Evolutionary conservation across 2,329 filamentous ascomycete species (phyloP), one percentile per base, ranked within the genome.

Genomic region (Fusarium staphyleae): DNA sequence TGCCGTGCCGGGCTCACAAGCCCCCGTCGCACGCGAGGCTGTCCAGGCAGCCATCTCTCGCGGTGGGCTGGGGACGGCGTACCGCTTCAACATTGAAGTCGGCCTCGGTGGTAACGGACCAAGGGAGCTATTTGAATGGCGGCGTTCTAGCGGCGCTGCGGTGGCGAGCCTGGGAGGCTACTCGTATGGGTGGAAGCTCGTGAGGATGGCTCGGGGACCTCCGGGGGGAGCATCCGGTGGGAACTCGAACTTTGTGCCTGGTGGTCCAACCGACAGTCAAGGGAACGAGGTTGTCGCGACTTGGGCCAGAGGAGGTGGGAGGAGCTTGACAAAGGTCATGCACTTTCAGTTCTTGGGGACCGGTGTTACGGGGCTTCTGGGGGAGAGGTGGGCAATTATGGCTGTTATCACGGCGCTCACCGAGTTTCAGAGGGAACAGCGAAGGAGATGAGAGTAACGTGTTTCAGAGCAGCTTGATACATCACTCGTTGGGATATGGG

Each of bases 381-480:
- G 65, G 16, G 65, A 67, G 52, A 58, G 62, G 42, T 67, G 65
- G 65, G 63, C 65, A 29, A 62, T 67, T n/a, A 57, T 67, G 56
- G 53, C 54, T 7, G 62, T 67, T 3, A 46, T 65, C 14, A 62
- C 65, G 10, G 59, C 47, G 5, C 42, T 66, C 30, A 42, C 51
- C 6, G 30, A 67, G 6, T 59, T 62, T 14, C 50, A 60, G 46
- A 52, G 14, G 28, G 40, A 16, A 16, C 9, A 24, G 16, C n/a
- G 16, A 30, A 3, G 18, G 12, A 29, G 28, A 3, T 30, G 11
- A 12, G 12, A 30, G 13, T n/a, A 13, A 16, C 12, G 34, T 28
- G 19, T 10, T 46, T 40, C 24, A 15, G 15, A n/a, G 26, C 14
- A 4, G 22, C 5, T 24, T 24, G 8, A 24, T 8, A 24, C 5